Percentiles rank a stretch among this genome's conserved stretches.
Evolutionary conservation across 352 stramenopile genomes (phyloP).

Genomic region (Phytophthora hibernalis): DNA sequence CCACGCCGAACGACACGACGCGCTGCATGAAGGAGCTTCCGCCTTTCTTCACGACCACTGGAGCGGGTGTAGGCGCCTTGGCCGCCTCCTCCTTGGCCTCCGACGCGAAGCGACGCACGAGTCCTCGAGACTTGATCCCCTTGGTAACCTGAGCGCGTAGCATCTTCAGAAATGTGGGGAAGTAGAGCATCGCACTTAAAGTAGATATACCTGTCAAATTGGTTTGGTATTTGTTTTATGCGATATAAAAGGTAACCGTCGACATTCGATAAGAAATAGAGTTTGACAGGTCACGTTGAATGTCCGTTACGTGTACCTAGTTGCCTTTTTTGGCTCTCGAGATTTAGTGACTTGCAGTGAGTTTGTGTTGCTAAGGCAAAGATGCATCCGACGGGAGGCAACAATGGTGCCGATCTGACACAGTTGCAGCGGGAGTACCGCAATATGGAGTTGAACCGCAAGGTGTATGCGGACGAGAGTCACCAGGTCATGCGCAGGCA

Average conservation of each 20-base stretch:
- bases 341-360: not conserved
- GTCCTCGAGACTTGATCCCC: slow-evolving; percentile 29
- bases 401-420: slow-evolving; percentile 74
- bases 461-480: slow-evolving; percentile 94
- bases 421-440: slow-evolving; percentile 96
- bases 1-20: slow-evolving; percentile 72
- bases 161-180: slow-evolving; percentile 36
- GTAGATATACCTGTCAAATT: too few relatives aligned
- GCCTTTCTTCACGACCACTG: slow-evolving; percentile 48
- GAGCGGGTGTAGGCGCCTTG: slow-evolving; percentile 31
- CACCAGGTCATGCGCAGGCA: slow-evolving; percentile 95
- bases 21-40: slow-evolving; percentile 81
- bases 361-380: not conserved
- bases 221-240: too few relatives aligned
- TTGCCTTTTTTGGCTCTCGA: slow-evolving; percentile 23
- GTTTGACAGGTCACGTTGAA: slow-evolving; percentile 13
- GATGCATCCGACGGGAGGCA: slow-evolving; percentile 39
- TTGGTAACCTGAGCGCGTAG: slow-evolving; percentile 42
- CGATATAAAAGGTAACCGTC: too few relatives aligned
- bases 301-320: slow-evolving; percentile 16
- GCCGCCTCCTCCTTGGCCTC: slow-evolving; percentile 56
- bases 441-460: slow-evolving; percentile 98
- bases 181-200: not conserved
- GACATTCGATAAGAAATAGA: too few relatives aligned
- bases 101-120: slow-evolving; percentile 64